Base-by-base conservation (phyloP, 169 alveolate species). In the Babesia ovata region DNA sequence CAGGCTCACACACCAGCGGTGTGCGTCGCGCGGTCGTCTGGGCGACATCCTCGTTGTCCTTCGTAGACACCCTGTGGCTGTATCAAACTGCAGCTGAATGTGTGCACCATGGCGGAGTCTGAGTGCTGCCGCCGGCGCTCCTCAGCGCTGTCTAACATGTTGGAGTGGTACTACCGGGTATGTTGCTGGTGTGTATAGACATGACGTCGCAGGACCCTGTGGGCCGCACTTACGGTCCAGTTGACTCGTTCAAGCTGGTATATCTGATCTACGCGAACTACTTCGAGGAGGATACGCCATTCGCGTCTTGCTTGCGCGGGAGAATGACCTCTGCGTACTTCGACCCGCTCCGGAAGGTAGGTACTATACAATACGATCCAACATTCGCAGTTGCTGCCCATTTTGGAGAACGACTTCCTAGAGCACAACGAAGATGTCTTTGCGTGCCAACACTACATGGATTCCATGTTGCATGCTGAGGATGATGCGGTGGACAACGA, bases 81-180 rank as follows among this genome's bases (percentile, higher is more conserved):
- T 33, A 6, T 33, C 39, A 33, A 2, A 6, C 39, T 33, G 39
- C 2, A 33, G 39, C 2, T 33, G 6, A 6, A 33, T 33, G 39
- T 24, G 24, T 19, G 21, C 53, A 19, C n/a, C 13, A 36, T 33
- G 49, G 54, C 10, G 33, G 24, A 61, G 19, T 10, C 39, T 8
- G 59, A 70, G 66, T 79, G 87, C 76, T 79, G 87, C 54, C 50
- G 28, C 21, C 36, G 29, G 63, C 75, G 87, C 56, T 26, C 46
- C 26, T 42, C 33, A 29, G 87, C 88, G 36, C 83, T 79, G 21
- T 21, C 42, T 33, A 26, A 21, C 16, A 61, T 81, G 74, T 59
- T 69, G 24, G 56, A 17, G 50, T 81, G 88, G 88, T 81, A 33
- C 48, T 81, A 81, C 52, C 28, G 28, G 88, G 88, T 81, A 63